phyloP scores from a whole-genome alignment of 2,329 filamentous ascomycete genomes.

The Botryotinia convoluta region DNA sequence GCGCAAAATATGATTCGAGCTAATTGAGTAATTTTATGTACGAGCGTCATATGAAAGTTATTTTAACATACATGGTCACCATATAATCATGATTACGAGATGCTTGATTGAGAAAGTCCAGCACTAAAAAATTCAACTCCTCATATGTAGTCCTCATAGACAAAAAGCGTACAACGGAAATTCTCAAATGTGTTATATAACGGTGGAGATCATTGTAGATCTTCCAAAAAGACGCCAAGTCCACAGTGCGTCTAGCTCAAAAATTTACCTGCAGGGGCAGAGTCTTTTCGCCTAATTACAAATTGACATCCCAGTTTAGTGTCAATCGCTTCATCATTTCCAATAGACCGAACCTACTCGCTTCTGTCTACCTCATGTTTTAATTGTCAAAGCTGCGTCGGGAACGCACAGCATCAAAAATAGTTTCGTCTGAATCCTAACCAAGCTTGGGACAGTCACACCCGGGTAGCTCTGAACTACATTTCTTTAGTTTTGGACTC shows the following conservation, averaged over 20 bases:
- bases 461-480: neutral
- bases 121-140: neutral
- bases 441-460: neutral
- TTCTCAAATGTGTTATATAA: neutral
- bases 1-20: neutral
- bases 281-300: neutral
- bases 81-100: neutral
- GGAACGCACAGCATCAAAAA: constrained; percentile 11
- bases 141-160: neutral
- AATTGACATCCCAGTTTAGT: neutral
- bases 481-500: neutral
- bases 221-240: neutral
- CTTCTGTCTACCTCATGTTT: neutral
- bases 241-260: constrained; percentile 1
- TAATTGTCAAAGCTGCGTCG: constrained; percentile 3
- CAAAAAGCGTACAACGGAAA: neutral
- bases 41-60: neutral
- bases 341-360: neutral
- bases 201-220: neutral
- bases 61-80: neutral
- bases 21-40: neutral
- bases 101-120: neutral
- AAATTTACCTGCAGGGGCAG: neutral
- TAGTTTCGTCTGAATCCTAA: neutral
- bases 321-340: neutral